Percentiles rank a stretch among this genome's conserved stretches.
Evolutionary conservation across 495 filamentous ascomycete species (phyloP).

Genomic region (Venustampulla echinocandica): DNA sequence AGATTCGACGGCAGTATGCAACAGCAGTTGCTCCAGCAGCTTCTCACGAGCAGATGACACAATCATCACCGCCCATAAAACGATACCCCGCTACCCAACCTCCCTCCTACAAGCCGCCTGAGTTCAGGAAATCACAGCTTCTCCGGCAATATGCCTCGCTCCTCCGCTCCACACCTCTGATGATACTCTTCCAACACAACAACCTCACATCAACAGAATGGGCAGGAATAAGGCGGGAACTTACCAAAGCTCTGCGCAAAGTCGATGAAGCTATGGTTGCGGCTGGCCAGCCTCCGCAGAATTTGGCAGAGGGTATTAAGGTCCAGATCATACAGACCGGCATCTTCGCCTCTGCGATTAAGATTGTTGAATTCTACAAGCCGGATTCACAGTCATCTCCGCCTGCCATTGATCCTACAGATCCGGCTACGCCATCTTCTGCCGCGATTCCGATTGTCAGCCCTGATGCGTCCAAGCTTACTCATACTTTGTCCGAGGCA

Average conservation of each 20-base stretch:
- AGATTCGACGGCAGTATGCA: conserved; percentile 20
- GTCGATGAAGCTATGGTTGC: conserved; percentile 46
- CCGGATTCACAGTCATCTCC: conserved; percentile 34
- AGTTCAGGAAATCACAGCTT: conserved; percentile 89
- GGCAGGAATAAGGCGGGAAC: conserved; percentile 76
- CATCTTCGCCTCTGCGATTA: conserved; percentile 76
- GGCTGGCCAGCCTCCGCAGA: conserved; percentile 33
- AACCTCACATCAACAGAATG: conserved; percentile 85
- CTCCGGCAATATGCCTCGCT: conserved; percentile 89
- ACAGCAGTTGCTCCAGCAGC: conserved; percentile 16
- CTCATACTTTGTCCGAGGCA: conserved; percentile 65
- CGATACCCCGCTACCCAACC: conserved; percentile 64
- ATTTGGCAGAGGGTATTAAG: conserved; percentile 51
- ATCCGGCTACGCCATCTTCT: conserved; percentile 33
- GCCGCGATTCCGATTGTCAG: conserved; percentile 25
- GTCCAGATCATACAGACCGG: conserved; percentile 78
- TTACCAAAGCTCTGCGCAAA: conserved; percentile 56
- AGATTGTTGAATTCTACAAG: conserved; percentile 79
- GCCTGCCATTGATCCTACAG: conserved; percentile 8
- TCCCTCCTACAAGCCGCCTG: conserved; percentile 76
- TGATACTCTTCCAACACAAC: conserved; percentile 95
- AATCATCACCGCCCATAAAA: conserved; percentile 32
- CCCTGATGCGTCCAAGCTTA: conserved; percentile 42
- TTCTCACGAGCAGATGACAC: conserved; percentile 32
- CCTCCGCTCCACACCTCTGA: conserved; percentile 77